These are phyloP conservation scores for Kurtzmaniella quercitrusa DNA, from an alignment of 1,139 yeast species.

Conservation along the genomic window DNA sequence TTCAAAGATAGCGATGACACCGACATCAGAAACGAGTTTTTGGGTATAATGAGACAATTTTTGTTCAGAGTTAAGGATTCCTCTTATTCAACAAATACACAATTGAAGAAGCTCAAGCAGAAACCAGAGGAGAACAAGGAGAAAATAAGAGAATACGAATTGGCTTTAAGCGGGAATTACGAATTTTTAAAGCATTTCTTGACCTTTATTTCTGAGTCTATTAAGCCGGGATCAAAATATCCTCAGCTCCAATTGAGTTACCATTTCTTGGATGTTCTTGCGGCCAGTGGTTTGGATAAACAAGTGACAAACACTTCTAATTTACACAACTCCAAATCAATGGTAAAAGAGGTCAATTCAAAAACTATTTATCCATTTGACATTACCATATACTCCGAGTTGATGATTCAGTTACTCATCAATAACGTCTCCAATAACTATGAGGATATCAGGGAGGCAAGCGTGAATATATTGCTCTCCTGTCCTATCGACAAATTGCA, in stretches of 20 bases:
- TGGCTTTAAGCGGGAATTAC: slow-evolving; percentile 15
- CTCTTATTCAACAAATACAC: slow-evolving; percentile 51
- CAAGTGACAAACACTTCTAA: slow-evolving; percentile 7
- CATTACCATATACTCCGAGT: slow-evolving; percentile 35
- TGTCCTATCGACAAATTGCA: slow-evolving; percentile 35
- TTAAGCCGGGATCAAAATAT: slow-evolving; percentile 69
- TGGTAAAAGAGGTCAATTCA: slow-evolving; percentile 6
- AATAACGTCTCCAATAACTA: slow-evolving; percentile 66
- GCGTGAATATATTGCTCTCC: slow-evolving; percentile 46
- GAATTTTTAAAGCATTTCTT: slow-evolving; percentile 44
- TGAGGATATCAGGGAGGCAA: slow-evolving; percentile 63
- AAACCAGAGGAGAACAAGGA: slow-evolving; percentile 30
- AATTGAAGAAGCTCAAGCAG: slow-evolving; percentile 31
- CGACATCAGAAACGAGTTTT: slow-evolving; percentile 62
- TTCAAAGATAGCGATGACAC: slow-evolving; percentile 57
- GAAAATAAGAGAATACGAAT: background rate
- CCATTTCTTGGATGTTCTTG: slow-evolving; percentile 43
- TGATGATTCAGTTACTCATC: slow-evolving; percentile 44
- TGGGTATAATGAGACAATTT: slow-evolving; percentile 57
- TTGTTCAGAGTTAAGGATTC: slow-evolving; percentile 65
- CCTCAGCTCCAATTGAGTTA: slow-evolving; percentile 53
- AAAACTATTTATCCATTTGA: slow-evolving; percentile 11
- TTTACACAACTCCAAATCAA: slow-evolving; percentile 2
- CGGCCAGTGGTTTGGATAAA: slow-evolving; percentile 55
- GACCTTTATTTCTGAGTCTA: slow-evolving; percentile 31